Evolutionary conservation across 139 green algal species (phyloP), one percentile per base, ranked within the genome.

Genomic region (Haematococcus sp.): DNA sequence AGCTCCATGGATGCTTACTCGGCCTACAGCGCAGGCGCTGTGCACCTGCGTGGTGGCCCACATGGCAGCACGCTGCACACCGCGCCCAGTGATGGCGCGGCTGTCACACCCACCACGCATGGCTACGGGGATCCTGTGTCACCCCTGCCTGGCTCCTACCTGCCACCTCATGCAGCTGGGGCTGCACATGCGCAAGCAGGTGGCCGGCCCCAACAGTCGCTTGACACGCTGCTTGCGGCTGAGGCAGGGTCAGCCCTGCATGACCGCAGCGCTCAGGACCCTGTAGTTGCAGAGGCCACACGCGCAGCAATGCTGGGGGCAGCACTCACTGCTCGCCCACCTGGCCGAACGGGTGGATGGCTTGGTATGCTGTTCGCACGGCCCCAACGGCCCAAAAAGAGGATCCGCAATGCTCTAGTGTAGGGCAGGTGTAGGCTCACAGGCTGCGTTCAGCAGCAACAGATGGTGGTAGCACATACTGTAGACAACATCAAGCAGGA

Each of bases 291-390:
- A 19, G 44, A 15, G 31, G 20, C 63, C 32, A 31, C 33, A n/a
- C 63, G n/a, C 17, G 13, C 58, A 3, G 27, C 25, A 35, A 66
- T 49, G 40, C 40, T 49, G 40, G 40, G 40, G 7, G 40, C 40
- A 11, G 40, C 40, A 35, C 25, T 34, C 20, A 34, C 13, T 34
- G 58, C 25, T 35, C 28, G 11, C 35, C 25, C 44, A 27, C 32
- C 30, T 7, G 40, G 51, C 4, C 30, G 19, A n/a, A 27, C 34
- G 2, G 25, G 59, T 2, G 43, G 43, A 9, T 82, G 76, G 76
- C 54, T 82, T 25, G 76, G 76, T 20, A 77, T 77, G 28, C 30
- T 82, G 51, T 77, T 82, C 46, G 7, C 15, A 27, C 28, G 63
- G 23, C 25, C 13, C 1, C 43, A 61, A n/a, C 61, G 76, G 0